Evolutionary conservation across 2,329 filamentous ascomycete species (phyloP).

Genomic region (Fusarium fracticaudum): DNA sequence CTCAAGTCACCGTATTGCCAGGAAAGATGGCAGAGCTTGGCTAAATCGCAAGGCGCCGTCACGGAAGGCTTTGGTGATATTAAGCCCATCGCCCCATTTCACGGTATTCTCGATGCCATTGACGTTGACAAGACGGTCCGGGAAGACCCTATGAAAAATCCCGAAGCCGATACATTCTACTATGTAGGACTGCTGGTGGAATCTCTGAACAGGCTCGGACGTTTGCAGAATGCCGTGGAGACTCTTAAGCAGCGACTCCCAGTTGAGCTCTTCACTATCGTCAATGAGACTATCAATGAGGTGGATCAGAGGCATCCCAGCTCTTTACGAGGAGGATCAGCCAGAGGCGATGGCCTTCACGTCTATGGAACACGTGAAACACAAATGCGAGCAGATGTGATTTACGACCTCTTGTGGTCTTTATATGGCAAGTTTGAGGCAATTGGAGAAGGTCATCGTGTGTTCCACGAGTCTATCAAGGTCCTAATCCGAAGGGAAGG

Average conservation of each 20-base stretch:
- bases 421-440: conserved; percentile 97
- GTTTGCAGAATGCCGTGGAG: conserved; percentile 86
- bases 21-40: conserved; percentile 89
- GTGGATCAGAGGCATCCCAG: conserved; percentile 93
- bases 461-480: conserved; percentile 91
- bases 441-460: conserved; percentile 93
- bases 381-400: conserved; percentile 81
- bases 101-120: conserved; percentile 67
- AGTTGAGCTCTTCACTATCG: conserved; percentile 91
- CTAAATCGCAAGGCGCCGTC: conserved; percentile 69
- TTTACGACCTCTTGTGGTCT: conserved; percentile 91
- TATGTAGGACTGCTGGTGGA: conserved; percentile 91
- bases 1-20: conserved; percentile 98
- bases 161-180: conserved; percentile 93
- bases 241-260: conserved; percentile 92
- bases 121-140: conserved; percentile 71
- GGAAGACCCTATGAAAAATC: conserved; percentile 92
- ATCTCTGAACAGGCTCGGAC: conserved; percentile 86
- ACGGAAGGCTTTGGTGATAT: conserved; percentile 60
- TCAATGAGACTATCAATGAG: conserved; percentile 94
- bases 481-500: conserved; percentile 87
- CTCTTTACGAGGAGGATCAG: conserved; percentile 69
- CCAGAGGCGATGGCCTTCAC: conserved; percentile 65
- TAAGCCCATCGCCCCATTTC: conserved; percentile 62
- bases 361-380: conserved; percentile 76